Conservation (phyloP, 805 yeast genomes). For the Hanseniaspora nectarophila region DNA sequence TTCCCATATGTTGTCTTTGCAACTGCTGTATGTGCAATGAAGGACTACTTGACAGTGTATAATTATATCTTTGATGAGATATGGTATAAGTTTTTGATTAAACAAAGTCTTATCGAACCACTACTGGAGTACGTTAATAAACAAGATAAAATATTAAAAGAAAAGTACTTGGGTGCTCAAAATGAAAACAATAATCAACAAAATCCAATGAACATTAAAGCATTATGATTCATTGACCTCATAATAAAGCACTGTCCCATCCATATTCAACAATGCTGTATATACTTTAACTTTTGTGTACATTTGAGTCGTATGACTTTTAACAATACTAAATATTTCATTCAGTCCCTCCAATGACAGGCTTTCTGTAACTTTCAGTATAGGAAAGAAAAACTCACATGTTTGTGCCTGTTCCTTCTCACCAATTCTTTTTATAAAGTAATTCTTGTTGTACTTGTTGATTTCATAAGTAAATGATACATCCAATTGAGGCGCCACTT, state of each 20-base stretch:
- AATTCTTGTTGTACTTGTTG: neutral
- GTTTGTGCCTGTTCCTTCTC: neutral
- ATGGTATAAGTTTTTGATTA: constrained; percentile 12
- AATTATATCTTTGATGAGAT: constrained; percentile 11
- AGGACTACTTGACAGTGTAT: constrained; percentile 11
- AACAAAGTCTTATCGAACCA: constrained; percentile 10
- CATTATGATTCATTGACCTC: neutral
- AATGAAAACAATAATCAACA: neutral
- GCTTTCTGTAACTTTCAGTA: neutral
- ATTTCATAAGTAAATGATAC: neutral
- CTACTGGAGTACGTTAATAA: constrained; percentile 8
- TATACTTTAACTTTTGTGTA: neutral
- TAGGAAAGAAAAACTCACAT: neutral
- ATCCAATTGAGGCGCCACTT: neutral
- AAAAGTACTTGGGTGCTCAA: constrained; percentile 4
- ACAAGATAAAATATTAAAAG: constrained; percentile 8
- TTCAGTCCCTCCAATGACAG: neutral
- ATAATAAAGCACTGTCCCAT: constrained; percentile 6
- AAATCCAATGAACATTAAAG: constrained; percentile 1
- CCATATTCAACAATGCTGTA: constrained; percentile 3
- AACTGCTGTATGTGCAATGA: constrained; percentile 4
- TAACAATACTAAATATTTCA: neutral
- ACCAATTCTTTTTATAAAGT: neutral
- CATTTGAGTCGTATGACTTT: neutral
- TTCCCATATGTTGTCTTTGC: constrained; percentile 1